Evolutionary conservation across 1,284 basidiomycete genomes (phyloP).

Genomic region (Trametes pubescens): DNA sequence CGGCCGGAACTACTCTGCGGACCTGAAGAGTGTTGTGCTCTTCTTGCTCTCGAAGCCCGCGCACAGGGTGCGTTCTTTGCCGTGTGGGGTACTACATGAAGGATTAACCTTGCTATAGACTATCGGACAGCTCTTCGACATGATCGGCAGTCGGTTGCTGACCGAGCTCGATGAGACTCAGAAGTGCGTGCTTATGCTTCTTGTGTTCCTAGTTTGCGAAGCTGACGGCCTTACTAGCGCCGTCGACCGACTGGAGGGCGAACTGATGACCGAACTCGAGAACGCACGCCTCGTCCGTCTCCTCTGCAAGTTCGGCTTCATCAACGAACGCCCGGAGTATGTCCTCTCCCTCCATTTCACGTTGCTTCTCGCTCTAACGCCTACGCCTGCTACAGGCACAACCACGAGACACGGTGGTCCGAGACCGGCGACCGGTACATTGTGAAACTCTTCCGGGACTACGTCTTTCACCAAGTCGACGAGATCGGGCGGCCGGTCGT

Average conservation of each 20-base stretch:
- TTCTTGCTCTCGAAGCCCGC: constrained; percentile 84
- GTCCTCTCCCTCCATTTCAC: constrained; percentile 41
- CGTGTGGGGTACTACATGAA: no score
- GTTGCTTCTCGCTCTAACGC: neutral
- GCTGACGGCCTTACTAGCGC: constrained; percentile 56
- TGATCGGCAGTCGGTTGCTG: constrained; percentile 78
- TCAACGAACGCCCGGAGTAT: constrained; percentile 97
- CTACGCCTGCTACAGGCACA: constrained; percentile 69
- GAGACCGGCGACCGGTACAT: constrained; percentile 99
- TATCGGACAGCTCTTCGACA: constrained; percentile 83
- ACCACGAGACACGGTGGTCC: constrained; percentile 95
- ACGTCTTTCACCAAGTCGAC: constrained; percentile 97
- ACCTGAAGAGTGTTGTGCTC: constrained; percentile 83
- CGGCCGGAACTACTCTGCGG: constrained; percentile 77
- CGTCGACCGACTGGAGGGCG: constrained; percentile 84
- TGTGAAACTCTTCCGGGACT: constrained; percentile 97
- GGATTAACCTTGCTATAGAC: constrained; percentile 51
- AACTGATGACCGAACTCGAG: constrained; percentile 93
- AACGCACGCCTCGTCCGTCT: constrained; percentile 94
- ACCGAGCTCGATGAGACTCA: constrained; percentile 88
- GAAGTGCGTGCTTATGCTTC: constrained; percentile 57
- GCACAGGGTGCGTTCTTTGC: constrained; percentile 55
- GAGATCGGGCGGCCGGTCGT: constrained; percentile 91
- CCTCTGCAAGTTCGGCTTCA: constrained; percentile 95
- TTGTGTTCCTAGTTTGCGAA: neutral